Evolutionary conservation across 805 yeast genomes (phyloP).

Genomic region (Metschnikowia kunwiensis): DNA sequence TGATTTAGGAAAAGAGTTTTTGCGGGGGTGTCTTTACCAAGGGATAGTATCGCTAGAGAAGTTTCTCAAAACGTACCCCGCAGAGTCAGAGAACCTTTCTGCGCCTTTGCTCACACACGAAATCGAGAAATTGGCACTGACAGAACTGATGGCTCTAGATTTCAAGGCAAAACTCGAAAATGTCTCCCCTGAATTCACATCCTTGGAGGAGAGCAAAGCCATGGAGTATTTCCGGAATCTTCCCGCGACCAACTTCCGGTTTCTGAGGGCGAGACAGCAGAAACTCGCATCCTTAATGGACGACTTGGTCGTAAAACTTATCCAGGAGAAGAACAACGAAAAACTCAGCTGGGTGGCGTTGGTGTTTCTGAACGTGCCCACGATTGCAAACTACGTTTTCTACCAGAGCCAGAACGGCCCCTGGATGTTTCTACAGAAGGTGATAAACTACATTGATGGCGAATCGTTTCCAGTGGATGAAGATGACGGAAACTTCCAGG

Average conservation of each 20-base stretch:
- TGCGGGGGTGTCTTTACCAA: constrained; percentile 31
- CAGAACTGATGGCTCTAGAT: constrained; percentile 14
- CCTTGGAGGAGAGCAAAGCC: constrained; percentile 39
- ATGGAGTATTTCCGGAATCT: constrained; percentile 26
- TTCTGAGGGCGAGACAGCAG: constrained; percentile 21
- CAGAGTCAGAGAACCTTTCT: constrained; percentile 23
- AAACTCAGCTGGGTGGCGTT: constrained; percentile 26
- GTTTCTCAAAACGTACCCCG: constrained; percentile 27
- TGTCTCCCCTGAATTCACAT: constrained; percentile 38
- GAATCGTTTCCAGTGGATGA: constrained; percentile 35
- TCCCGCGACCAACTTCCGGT: constrained; percentile 13
- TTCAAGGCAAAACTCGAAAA: constrained; percentile 32
- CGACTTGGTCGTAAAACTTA: constrained; percentile 9
- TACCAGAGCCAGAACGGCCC: constrained; percentile 16
- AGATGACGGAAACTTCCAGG: constrained; percentile 61
- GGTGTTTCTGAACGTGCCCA: constrained; percentile 14
- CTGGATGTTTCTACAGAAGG: constrained; percentile 22
- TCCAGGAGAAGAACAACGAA: constrained; percentile 21
- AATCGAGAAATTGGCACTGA: constrained; percentile 22
- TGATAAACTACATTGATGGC: constrained; percentile 20
- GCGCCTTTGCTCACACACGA: constrained; percentile 28
- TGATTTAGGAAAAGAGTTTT: constrained; percentile 28
- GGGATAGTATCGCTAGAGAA: constrained; percentile 25
- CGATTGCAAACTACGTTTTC: constrained; percentile 15
- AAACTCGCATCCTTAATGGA: constrained; percentile 20